Percentiles rank a stretch among this genome's conserved stretches.
phyloP scores from a whole-genome alignment of 2,329 filamentous ascomycete genomes.

The Didymella lethalis region DNA sequence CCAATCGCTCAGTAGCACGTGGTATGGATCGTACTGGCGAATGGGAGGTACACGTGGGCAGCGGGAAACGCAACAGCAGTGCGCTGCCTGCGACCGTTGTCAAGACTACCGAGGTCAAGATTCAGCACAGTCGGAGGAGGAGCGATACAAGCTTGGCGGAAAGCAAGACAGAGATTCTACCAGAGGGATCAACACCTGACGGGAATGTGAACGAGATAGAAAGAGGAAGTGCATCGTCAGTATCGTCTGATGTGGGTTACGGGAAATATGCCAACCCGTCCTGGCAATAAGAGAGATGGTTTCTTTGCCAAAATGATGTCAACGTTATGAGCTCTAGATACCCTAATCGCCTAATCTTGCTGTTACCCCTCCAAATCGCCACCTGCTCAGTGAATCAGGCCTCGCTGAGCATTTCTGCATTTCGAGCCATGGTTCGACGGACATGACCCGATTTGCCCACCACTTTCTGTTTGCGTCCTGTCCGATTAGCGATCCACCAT shows the following conservation, averaged over 20 bases:
- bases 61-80: slow-evolving; percentile 19
- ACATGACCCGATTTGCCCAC: neutral
- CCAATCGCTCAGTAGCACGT: slow-evolving; percentile 17
- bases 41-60: slow-evolving; percentile 28
- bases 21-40: slow-evolving; percentile 15
- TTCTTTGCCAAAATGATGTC: neutral
- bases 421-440: neutral
- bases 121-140: slow-evolving; percentile 27
- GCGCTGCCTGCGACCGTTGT: slow-evolving; percentile 23
- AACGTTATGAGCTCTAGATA: slow-evolving; percentile 2
- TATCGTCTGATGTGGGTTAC: slow-evolving; percentile 25
- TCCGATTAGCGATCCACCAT: neutral
- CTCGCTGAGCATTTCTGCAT: neutral
- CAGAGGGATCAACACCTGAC: slow-evolving; percentile 16
- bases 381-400: neutral
- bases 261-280: slow-evolving; percentile 23
- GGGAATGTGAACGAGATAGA: slow-evolving; percentile 12
- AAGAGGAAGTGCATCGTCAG: slow-evolving; percentile 24
- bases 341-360: neutral
- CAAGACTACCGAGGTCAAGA: slow-evolving; percentile 33
- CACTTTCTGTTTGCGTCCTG: neutral
- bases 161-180: slow-evolving; percentile 27
- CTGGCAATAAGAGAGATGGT: slow-evolving; percentile 4
- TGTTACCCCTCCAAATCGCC: no score
- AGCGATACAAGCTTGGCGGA: slow-evolving; percentile 25